Conservation (phyloP, 306 rosid species). For the Carpinus fangiana region DNA sequence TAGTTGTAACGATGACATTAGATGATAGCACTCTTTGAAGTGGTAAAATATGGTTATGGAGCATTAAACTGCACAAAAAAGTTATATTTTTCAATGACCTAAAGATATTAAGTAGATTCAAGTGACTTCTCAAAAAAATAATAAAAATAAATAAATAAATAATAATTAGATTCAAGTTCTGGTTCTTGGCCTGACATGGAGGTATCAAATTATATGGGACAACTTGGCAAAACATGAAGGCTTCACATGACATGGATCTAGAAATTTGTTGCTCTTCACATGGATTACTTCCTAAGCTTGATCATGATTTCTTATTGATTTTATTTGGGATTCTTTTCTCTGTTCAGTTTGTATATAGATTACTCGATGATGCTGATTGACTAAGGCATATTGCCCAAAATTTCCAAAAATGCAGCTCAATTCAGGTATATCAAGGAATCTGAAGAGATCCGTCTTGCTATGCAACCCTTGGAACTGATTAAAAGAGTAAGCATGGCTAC, state of each 20-base stretch:
- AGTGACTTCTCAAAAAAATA: no score
- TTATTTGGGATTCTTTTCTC: background rate
- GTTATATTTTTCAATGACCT: background rate
- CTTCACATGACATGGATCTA: background rate
- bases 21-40: background rate
- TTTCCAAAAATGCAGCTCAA: slow-evolving; percentile 61
- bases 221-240: slow-evolving; percentile 1
- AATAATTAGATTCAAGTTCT: background rate
- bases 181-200: background rate
- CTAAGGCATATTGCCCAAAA: background rate
- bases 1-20: background rate
- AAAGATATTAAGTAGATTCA: background rate
- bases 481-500: slow-evolving; percentile 64
- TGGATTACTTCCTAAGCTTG: slow-evolving; percentile 16
- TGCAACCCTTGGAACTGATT: slow-evolving; percentile 89
- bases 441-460: slow-evolving; percentile 82
- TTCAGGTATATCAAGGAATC: slow-evolving; percentile 66
- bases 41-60: background rate
- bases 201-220: background rate
- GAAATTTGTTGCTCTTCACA: slow-evolving; percentile 8
- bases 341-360: background rate
- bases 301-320: slow-evolving; percentile 3
- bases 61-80: background rate
- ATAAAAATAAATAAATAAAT: no score
- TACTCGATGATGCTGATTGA: slow-evolving; percentile 15